Conservation (phyloP, 2,329 filamentous ascomycete species). For the Zymoseptoria passerinii region DNA sequence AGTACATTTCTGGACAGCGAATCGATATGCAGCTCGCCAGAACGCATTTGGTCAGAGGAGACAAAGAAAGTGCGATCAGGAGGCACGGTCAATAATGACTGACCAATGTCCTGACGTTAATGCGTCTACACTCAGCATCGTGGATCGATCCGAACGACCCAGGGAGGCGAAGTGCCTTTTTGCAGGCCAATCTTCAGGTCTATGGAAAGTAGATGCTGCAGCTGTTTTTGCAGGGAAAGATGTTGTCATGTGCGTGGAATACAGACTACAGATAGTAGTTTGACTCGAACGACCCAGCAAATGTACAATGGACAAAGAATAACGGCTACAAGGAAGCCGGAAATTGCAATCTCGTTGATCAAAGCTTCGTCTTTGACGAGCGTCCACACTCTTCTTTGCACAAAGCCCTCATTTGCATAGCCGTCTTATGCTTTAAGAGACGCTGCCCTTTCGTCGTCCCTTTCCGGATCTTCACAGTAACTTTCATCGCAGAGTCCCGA, state of each 20-base stretch:
- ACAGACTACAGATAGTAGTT: background rate
- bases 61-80: background rate
- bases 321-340: background rate
- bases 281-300: background rate
- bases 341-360: background rate
- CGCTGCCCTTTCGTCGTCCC: background rate
- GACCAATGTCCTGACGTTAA: background rate
- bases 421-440: background rate
- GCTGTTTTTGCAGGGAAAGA: background rate
- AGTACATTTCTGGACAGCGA: background rate
- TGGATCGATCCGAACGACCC: background rate
- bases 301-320: background rate
- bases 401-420: background rate
- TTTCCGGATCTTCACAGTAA: background rate
- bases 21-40: background rate
- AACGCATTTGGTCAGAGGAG: background rate
- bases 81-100: background rate
- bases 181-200: background rate
- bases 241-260: background rate
- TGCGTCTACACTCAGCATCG: background rate
- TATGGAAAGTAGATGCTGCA: background rate
- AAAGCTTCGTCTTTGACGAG: background rate
- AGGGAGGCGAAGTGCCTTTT: background rate
- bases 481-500: constrained; percentile 1
- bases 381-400: background rate